Conservation (phyloP, 148 eudicot species). For the Heliamphora exappendiculata region DNA sequence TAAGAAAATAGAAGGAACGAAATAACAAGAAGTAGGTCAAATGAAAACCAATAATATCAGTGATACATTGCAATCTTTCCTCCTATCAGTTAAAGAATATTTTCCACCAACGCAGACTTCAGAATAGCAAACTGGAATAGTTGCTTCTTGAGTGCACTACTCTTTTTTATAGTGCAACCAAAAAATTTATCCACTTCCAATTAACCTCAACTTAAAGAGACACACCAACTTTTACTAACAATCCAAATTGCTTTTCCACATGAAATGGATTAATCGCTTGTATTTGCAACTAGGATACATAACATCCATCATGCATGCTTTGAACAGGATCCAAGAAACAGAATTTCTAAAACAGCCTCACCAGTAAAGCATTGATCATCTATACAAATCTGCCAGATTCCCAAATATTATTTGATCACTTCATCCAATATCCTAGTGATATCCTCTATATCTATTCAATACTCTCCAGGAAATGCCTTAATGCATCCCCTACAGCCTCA, state of each 20-base stretch:
- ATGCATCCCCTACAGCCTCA: neutral
- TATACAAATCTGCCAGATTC: neutral
- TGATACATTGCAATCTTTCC: neutral
- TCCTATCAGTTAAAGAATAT: neutral
- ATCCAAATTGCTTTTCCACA: neutral
- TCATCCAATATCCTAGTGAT: neutral
- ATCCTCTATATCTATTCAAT: neutral
- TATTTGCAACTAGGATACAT: neutral
- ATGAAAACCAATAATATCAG: neutral
- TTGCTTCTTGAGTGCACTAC: neutral
- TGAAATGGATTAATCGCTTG: neutral
- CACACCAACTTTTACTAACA: neutral
- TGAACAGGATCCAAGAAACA: neutral
- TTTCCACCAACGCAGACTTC: neutral
- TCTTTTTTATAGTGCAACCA: neutral
- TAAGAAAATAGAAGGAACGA: neutral
- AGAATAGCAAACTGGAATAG: neutral
- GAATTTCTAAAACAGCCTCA: neutral
- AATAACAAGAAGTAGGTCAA: neutral
- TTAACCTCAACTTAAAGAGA: neutral
- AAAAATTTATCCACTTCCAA: neutral
- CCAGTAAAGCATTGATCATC: neutral
- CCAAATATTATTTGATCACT: neutral
- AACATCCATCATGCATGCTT: neutral
- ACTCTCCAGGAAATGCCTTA: neutral